Evolutionary conservation across 768 basidiomycete genomes (phyloP), one percentile per base, ranked within the genome.

Genomic region (Tulasnella calospora): DNA sequence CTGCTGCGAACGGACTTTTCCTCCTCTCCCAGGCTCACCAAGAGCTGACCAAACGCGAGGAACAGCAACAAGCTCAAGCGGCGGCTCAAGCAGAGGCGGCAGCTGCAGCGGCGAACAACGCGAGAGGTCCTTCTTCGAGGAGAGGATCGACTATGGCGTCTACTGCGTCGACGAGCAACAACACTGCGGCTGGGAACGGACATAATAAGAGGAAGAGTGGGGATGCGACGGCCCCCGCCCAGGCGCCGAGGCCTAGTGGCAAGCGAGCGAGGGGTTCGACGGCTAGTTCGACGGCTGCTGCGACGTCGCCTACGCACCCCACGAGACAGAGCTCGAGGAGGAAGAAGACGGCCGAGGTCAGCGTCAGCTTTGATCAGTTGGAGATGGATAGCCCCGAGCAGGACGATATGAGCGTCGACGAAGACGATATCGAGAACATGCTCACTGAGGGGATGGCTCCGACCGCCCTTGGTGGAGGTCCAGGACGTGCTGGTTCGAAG

Each of bases 21-120:
- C 87, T 98, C 71, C 90, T 98, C 75, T 92, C 91, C 0, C 96
- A 98, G 85, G 96, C 96, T 36, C 96, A 98, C 83, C 96, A 98
- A 84, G 96, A 97, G 87, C 90, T 98, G 79, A 94, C 94, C 47
- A 97, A 96, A 86, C 90, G 94, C n/a, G 95, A 97, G 84, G 93
- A 94, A 83, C 91, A 81, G 89, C 90, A 72, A 44, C 69, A 71
- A 44, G 76, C 76, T 12, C 40, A 78, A 27, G 77, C 77, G 78
- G 81, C 84, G 38, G 85, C 82, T n/a, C 83, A 83, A 41, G 87
- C 82, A 69, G 85, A 78, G 80, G 79, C 78, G 0, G 19, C 82
- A 6, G 81, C 84, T 1, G 46, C 82, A 80, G 82, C 84, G 73
- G 78, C 82, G 15, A 30, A 46, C 30, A 67, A 35, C 61, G 73